phyloP scores from a whole-genome alignment of 345 rosid genomes.

The Gossypium longicalyx region DNA sequence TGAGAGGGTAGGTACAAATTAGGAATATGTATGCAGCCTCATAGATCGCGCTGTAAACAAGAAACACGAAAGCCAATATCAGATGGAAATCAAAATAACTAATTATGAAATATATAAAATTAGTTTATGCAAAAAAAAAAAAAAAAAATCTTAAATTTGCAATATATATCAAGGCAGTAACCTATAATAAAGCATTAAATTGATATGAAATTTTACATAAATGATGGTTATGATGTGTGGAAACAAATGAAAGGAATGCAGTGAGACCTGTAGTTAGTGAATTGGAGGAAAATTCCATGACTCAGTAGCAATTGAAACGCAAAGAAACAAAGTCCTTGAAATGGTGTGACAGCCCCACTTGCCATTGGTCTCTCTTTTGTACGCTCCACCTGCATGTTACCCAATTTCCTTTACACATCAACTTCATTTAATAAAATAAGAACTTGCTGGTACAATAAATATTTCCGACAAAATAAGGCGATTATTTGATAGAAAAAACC shows the following conservation, averaged over 20 bases:
- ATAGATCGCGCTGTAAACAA: conserved; percentile 48
- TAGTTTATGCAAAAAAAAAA: too few species aligned
- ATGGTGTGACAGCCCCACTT: conserved; percentile 82
- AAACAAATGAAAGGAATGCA: background rate
- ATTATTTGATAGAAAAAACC: too few species aligned
- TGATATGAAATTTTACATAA: too few species aligned
- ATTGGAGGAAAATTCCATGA: conserved; percentile 65
- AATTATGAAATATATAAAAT: too few species aligned
- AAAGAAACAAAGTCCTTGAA: conserved; percentile 56
- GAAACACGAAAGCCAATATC: background rate
- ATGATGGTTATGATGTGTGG: too few species aligned
- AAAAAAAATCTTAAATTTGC: too few species aligned
- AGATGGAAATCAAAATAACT: background rate
- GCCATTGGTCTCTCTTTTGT: conserved; percentile 84
- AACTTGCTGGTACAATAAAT: too few species aligned
- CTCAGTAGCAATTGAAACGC: conserved; percentile 70
- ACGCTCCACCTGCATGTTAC: conserved; percentile 59
- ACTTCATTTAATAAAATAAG: too few species aligned
- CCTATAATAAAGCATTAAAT: too few species aligned
- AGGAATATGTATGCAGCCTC: conserved; percentile 84
- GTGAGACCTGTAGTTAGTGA: conserved; percentile 63
- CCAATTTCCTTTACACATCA: background rate
- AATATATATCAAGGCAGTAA: too few species aligned
- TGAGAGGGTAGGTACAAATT: conserved; percentile 80
- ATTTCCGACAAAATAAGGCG: too few species aligned